Conservation (phyloP, 768 basidiomycete species). For the Mycena filopes region DNA sequence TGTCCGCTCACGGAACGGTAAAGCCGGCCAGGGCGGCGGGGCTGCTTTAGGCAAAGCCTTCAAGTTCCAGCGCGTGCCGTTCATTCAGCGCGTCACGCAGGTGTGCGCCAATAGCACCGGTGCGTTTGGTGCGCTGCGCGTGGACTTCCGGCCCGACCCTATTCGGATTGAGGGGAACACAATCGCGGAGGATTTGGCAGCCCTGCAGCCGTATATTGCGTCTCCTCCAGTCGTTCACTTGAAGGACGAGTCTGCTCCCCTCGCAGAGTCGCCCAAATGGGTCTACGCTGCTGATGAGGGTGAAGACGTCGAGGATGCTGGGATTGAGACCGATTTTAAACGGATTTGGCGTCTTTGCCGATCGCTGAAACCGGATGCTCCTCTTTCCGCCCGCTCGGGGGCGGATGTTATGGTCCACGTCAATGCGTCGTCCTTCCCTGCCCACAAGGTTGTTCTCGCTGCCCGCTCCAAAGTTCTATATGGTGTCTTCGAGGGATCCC, state of each 20-base stretch:
- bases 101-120: constrained; percentile 91
- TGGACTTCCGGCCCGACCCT: constrained; percentile 70
- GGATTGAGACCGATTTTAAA: constrained; percentile 50
- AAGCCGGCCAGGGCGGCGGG: constrained; percentile 37
- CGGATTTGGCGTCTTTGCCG: constrained; percentile 46
- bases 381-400: constrained; percentile 53
- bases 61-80: constrained; percentile 85
- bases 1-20: constrained; percentile 72
- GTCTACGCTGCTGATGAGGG: constrained; percentile 37
- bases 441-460: constrained; percentile 73
- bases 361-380: constrained; percentile 43
- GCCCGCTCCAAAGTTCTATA: constrained; percentile 64
- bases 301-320: constrained; percentile 50
- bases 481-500: constrained; percentile 50
- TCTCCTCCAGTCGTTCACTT: constrained; percentile 37
- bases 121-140: constrained; percentile 85
- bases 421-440: constrained; percentile 59
- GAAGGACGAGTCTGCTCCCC: constrained; percentile 11
- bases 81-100: constrained; percentile 84
- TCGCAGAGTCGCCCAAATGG: constrained; percentile 15
- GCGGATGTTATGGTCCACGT: constrained; percentile 72
- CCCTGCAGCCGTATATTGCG: constrained; percentile 68
- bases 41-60: constrained; percentile 56
- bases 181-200: constrained; percentile 73
- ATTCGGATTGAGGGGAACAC: constrained; percentile 66